These are phyloP conservation scores for Coprinopsis strossmayeri DNA, from an alignment of 768 basidiomycete species.

Conservation along the genomic window DNA sequence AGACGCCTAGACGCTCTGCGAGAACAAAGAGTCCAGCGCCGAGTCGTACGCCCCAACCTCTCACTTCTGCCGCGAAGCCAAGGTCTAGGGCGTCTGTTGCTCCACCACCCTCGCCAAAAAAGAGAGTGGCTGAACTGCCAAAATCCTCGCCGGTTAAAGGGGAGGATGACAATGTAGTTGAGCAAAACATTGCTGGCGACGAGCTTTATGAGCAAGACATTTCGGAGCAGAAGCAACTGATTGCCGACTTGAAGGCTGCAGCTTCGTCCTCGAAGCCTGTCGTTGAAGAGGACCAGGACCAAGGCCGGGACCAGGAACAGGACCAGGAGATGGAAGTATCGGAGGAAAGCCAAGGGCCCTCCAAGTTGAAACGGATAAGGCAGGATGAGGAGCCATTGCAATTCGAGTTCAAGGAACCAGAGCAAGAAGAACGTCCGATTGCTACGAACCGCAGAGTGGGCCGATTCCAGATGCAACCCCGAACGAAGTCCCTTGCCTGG, in stretches of 20 bases:
- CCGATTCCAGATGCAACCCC: slow-evolving; percentile 52
- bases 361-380: slow-evolving; percentile 42
- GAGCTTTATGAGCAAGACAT: slow-evolving; percentile 68
- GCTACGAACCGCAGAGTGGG: slow-evolving; percentile 58
- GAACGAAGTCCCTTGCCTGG: slow-evolving; percentile 75
- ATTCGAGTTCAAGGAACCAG: slow-evolving; percentile 68
- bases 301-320: no score
- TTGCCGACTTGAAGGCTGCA: slow-evolving; percentile 55
- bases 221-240: slow-evolving; percentile 70
- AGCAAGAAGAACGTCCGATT: slow-evolving; percentile 44
- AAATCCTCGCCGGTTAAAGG: slow-evolving; percentile 42
- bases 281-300: no score
- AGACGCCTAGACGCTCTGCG: slow-evolving; percentile 13
- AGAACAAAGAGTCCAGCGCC: slow-evolving; percentile 16
- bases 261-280: slow-evolving; percentile 14
- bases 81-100: slow-evolving; percentile 21
- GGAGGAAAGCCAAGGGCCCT: slow-evolving; percentile 12
- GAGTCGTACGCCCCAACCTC: slow-evolving; percentile 1
- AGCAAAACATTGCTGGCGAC: slow-evolving; percentile 46
- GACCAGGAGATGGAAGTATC: slow-evolving; percentile 35
- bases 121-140: slow-evolving; percentile 28
- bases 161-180: slow-evolving; percentile 59
- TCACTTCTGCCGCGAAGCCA: slow-evolving; percentile 15
- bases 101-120: slow-evolving; percentile 19
- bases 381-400: slow-evolving; percentile 47